phyloP scores from a whole-genome alignment of 768 basidiomycete species.

The Boletus vinaceobasis region DNA sequence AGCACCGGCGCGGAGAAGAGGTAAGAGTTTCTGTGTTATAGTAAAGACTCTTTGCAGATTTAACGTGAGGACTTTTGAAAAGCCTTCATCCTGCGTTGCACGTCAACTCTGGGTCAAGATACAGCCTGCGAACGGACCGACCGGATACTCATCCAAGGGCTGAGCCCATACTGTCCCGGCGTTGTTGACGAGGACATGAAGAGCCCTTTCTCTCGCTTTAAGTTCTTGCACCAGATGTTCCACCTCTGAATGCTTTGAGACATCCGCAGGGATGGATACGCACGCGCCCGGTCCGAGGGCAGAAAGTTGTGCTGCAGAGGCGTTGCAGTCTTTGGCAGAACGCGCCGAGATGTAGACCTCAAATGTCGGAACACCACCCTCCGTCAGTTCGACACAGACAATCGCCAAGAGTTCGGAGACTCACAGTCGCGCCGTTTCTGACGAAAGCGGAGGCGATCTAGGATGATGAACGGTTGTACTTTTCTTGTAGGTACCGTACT shows the following conservation, averaged over 20 bases:
- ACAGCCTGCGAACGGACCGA: constrained; percentile 17
- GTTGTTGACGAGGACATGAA: constrained; percentile 64
- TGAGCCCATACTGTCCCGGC: constrained; percentile 58
- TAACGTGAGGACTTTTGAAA: constrained; percentile 57
- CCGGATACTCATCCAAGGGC: constrained; percentile 44
- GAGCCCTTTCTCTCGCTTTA: constrained; percentile 45
- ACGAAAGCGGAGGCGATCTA: constrained; percentile 66
- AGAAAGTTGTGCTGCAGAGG: constrained; percentile 51
- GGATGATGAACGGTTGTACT: constrained; percentile 8
- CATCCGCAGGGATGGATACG: constrained; percentile 50
- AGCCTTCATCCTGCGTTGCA: constrained; percentile 46
- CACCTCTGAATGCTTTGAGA: constrained; percentile 53
- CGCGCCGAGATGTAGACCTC: constrained; percentile 66
- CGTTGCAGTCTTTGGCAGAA: constrained; percentile 46
- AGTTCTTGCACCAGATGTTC: constrained; percentile 50
- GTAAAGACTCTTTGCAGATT: constrained; percentile 66
- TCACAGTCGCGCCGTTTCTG: constrained; percentile 55
- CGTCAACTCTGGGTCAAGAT: neutral
- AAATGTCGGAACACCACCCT: neutral
- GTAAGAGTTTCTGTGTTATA: constrained; percentile 57
- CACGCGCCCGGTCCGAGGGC: constrained; percentile 53
- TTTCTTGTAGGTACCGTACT: constrained; percentile 9
- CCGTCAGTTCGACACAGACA: constrained; percentile 9
- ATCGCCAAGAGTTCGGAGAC: neutral
- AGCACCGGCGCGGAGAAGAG: constrained; percentile 49